Evolutionary conservation across 2,329 filamentous ascomycete species (phyloP).

Genomic region (Colletotrichum gigasporum): DNA sequence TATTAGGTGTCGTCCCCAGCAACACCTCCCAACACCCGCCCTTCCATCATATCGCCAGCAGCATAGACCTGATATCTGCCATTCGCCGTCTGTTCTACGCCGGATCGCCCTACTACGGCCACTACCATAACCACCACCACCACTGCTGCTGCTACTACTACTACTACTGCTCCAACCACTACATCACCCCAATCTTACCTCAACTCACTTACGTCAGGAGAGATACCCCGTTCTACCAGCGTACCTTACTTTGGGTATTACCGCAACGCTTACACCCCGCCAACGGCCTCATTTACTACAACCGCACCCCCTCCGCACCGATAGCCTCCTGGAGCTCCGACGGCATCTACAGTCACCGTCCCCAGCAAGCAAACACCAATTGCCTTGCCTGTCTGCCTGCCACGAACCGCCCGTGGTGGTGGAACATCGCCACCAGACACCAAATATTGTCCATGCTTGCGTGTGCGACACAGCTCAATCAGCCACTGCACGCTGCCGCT

Average conservation of each 20-base stretch:
- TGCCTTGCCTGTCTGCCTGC: not conserved
- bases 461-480: not conserved
- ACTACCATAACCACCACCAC: not conserved
- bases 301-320: not conserved
- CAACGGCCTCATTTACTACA: constrained; percentile 2
- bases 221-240: not conserved
- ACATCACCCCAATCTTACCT: not conserved
- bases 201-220: not conserved
- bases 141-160: not conserved
- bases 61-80: not conserved
- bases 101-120: not conserved
- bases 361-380: not conserved
- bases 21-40: not conserved
- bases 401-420: not conserved
- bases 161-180: not conserved
- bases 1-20: constrained; percentile 24
- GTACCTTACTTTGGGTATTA: not conserved
- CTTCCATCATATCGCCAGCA: not conserved
- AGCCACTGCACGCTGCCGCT: not conserved
- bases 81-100: not conserved
- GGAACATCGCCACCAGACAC: not conserved
- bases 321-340: not conserved
- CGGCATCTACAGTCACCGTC: not conserved
- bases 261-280: constrained; percentile 1
- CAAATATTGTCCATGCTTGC: not conserved